These are phyloP conservation scores for Amanita pseudoporphyria DNA, from an alignment of 768 basidiomycete genomes.

Conservation along the genomic window DNA sequence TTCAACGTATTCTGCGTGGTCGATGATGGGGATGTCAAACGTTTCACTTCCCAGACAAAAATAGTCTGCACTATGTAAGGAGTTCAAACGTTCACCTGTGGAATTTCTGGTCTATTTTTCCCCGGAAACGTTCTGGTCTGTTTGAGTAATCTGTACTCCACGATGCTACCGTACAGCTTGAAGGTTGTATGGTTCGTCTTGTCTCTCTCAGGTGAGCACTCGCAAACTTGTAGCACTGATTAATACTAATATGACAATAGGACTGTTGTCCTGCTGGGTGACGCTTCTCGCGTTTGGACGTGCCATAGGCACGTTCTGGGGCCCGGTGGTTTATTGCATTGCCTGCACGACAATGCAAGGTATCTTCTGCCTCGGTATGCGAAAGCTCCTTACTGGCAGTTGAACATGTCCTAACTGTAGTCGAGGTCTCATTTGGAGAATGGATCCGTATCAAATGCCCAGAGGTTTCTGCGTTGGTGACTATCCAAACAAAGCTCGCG, in stretches of 20 bases:
- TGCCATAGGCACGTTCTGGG: slow-evolving; percentile 36
- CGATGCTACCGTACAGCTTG: slow-evolving; percentile 47
- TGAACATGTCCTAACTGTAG: background rate
- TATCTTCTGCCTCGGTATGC: slow-evolving; percentile 50
- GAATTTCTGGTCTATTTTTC: background rate
- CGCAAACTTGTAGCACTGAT: background rate
- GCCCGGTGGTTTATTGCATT: slow-evolving; percentile 35
- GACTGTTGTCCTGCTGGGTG: slow-evolving; percentile 40
- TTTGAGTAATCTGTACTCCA: background rate
- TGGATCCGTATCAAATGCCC: slow-evolving; percentile 56
- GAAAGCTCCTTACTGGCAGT: background rate
- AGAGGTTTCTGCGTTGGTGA: slow-evolving; percentile 45
- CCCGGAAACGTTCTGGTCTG: background rate
- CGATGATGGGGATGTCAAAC: no score
- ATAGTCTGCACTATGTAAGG: no score
- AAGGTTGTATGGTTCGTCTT: slow-evolving; percentile 51
- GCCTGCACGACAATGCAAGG: slow-evolving; percentile 44
- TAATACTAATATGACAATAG: slow-evolving; percentile 19
- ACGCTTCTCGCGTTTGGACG: slow-evolving; percentile 36
- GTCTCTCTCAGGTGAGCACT: slow-evolving; percentile 40
- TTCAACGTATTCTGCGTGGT: no score
- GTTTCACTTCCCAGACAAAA: no score
- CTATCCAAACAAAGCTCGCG: slow-evolving; percentile 10
- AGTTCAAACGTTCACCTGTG: no score
- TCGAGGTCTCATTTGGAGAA: slow-evolving; percentile 52